phyloP scores from a whole-genome alignment of 2,329 filamentous ascomycete species.

The Pezicula neosporulosa region DNA sequence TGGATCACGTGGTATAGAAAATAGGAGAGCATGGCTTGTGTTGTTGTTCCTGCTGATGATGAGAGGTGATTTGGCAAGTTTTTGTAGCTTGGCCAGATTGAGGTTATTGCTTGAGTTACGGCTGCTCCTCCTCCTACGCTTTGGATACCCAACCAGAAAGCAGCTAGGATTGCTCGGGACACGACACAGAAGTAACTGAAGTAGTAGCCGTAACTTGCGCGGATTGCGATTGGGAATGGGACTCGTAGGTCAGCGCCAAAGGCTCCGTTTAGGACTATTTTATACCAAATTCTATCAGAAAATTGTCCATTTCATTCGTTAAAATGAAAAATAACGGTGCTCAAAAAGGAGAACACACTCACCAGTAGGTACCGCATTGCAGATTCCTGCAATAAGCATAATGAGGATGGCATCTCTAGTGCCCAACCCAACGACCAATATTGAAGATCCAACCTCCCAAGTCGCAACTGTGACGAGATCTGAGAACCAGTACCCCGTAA shows the following conservation, averaged over 20 bases:
- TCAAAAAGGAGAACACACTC: no score
- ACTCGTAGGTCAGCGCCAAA: conserved; percentile 28
- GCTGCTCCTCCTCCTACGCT: conserved; percentile 7
- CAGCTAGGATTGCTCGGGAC: conserved; percentile 9
- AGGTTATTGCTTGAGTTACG: conserved; percentile 35
- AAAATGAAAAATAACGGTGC: no score
- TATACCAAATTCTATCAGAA: no score
- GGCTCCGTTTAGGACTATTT: conserved; percentile 36
- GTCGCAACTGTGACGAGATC: conserved; percentile 15
- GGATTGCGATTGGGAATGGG: conserved; percentile 10
- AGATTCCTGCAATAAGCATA: conserved; percentile 55
- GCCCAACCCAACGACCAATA: conserved; percentile 12
- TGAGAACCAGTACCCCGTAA: conserved; percentile 16
- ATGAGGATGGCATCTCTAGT: conserved; percentile 12
- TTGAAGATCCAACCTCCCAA: conserved; percentile 12
- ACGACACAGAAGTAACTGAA: conserved; percentile 10
- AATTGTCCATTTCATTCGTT: no score
- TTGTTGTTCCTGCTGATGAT: conserved; percentile 45
- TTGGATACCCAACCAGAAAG: conserved; percentile 13
- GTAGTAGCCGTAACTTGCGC: conserved; percentile 10
- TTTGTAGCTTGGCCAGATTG: conserved; percentile 46
- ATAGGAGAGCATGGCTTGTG: conserved; percentile 48
- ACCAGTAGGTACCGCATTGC: conserved; percentile 46
- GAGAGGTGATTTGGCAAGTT: conserved; percentile 45
- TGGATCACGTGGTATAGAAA: conserved; percentile 33